Evolutionary conservation across 2,329 filamentous ascomycete genomes (phyloP), one percentile per base, ranked within the genome.

Genomic region (Phialophora expanda): DNA sequence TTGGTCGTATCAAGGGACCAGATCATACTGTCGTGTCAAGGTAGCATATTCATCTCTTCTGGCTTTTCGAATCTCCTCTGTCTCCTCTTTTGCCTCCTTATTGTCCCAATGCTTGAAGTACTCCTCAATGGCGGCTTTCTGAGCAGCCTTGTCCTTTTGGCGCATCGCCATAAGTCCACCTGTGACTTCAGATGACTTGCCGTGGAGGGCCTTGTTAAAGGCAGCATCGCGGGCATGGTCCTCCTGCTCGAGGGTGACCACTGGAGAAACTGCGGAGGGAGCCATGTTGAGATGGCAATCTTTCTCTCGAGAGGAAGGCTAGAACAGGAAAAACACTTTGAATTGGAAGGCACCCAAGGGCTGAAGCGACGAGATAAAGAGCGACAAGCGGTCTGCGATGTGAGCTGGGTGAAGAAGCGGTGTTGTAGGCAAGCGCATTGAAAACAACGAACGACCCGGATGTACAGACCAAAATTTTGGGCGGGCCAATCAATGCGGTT

Each of bases 41-140:
- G 92, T 96, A 61, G 93, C 94, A 79, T 98, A 98, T 81, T 97
- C 91, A 67, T 89, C 90, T 75, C 89, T 88, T 76, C 93, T 88
- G 72, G 90, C 86, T 90, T 92, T 90, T 76, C 94, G 88, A 73
- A 86, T 89, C 74, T 90, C 91, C 62, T 89, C 86, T 1, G 94
- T 98, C 85, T 99, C 95, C 50, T 89, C 86, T 69, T 85, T 88
- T 55, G 83, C 90, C 54, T 82, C 80, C 81, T 96, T 93, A 83
- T 94, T 90, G 79, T 97, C 92, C 91, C 91, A 97, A 78, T 96
- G 93, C 85, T 96, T 96, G 84, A 96, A 96, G 82, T 97, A 97
- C 78, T 96, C 91, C 76, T 95, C 91, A 30, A 93, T 86, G 55
- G 92, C 92, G 60, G 89, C 89, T 77, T 92, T 87, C 76, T 96